phyloP scores from a whole-genome alignment of 768 basidiomycete genomes.

The Russula sp. region DNA sequence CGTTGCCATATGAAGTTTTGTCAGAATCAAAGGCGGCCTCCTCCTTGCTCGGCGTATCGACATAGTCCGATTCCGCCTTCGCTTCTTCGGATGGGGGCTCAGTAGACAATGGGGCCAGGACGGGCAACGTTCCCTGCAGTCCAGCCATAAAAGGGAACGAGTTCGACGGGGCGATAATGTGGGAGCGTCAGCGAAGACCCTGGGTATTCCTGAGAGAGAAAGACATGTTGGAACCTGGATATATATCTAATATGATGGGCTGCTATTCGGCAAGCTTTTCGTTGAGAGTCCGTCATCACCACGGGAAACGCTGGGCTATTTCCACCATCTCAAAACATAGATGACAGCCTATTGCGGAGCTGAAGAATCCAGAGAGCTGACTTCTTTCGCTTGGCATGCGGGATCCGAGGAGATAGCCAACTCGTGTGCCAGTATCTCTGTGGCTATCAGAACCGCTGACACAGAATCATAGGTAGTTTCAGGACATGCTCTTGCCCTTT shows the following conservation, averaged over 20 bases:
- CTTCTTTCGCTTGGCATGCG: neutral
- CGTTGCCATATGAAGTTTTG: neutral
- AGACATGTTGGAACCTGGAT: neutral
- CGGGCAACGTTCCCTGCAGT: neutral
- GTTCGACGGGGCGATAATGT: neutral
- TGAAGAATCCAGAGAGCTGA: neutral
- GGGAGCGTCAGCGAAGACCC: neutral
- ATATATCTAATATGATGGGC: too few species aligned
- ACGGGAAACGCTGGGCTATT: too few species aligned
- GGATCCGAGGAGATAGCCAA: too few species aligned
- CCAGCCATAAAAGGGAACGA: neutral
- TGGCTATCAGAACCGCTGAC: too few species aligned
- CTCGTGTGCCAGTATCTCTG: too few species aligned
- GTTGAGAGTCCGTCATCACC: neutral
- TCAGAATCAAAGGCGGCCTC: neutral
- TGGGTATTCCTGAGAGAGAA: neutral
- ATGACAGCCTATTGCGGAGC: neutral
- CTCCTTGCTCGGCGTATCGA: neutral
- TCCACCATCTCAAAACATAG: neutral
- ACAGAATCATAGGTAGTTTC: too few species aligned
- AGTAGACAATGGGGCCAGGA: neutral
- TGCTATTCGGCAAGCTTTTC: neutral
- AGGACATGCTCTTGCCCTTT: too few species aligned
- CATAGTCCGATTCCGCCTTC: neutral
- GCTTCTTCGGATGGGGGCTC: conserved; percentile 1